Evolutionary conservation across 164 flowering plant genomes (phyloP), one percentile per base, ranked within the genome.

Genomic region (Stephania cephalantha): DNA sequence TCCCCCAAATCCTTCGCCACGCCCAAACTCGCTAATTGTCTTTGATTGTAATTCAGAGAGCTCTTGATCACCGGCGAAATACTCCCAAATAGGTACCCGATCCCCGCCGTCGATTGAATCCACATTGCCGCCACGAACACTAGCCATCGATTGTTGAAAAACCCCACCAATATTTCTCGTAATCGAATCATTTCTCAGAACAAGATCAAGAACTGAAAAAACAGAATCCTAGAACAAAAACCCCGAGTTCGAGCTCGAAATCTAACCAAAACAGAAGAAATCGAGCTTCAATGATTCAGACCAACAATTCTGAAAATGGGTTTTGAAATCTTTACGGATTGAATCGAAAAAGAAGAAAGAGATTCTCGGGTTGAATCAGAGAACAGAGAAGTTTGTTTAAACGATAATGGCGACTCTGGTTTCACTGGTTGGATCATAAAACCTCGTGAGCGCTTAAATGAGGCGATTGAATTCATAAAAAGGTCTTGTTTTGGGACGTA

Each of bases 1-100:
- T 91, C 99, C 0, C 99, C 99, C n/a, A 96, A 86, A 75, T 96
- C 98, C 79, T 96, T 96, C 9, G 97, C 98, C 63, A 96, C 93
- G 13, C 97, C 99, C 70, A 96, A 78, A 22, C 87, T 84, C 4
- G 98, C 92, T 70, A 96, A 50, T 86, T 94, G 94, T 70, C 74
- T 83, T 83, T 96, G 98, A 78, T 96, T 94, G 79, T 96, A 96
- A 72, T 75, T 78, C 79, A 96, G 73, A 9, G 88, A 81, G 78
- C 87, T 90, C 83, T 96, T 96, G 5, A 96, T 90, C 17, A 81
- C 88, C 0, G 99, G 99, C 4, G 99, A 96, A 30, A 94, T 87
- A 81, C 97, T 92, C 67, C 98, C 99, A 78, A 96, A 96, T 81
- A 94, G 69, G 75, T 96, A 96, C 15, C 98, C 98, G 46, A 91